A percentile compares a stretch with the other conserved stretches of the same genome.
Conservation (phyloP, 1,284 basidiomycete genomes). For the Lentinula novae-zelandiae region DNA sequence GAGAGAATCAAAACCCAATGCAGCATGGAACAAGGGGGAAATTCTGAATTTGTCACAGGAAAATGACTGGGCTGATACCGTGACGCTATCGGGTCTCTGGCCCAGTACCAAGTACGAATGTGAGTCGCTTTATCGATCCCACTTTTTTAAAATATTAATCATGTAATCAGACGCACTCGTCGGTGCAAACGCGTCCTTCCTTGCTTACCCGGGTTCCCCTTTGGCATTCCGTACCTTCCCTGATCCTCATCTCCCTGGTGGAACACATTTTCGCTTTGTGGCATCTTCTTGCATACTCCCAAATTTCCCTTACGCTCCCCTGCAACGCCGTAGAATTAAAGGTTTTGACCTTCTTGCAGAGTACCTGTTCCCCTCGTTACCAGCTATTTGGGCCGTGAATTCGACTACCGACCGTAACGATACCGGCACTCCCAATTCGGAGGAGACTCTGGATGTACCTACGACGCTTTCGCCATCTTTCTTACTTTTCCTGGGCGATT, state of each 20-base stretch:
- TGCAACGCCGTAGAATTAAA: constrained; percentile 49
- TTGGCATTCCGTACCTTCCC: constrained; percentile 67
- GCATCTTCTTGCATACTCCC: constrained; percentile 60
- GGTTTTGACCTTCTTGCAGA: constrained; percentile 68
- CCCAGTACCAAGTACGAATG: constrained; percentile 75
- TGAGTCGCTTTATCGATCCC: constrained; percentile 28
- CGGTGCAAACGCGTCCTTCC: constrained; percentile 35
- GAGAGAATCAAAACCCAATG: constrained; percentile 31
- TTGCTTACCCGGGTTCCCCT: constrained; percentile 50
- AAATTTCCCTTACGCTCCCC: constrained; percentile 64
- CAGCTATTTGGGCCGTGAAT: not conserved
- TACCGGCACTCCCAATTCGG: constrained; percentile 24
- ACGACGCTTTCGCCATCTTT: constrained; percentile 29
- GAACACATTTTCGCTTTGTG: constrained; percentile 62
- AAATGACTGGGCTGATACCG: constrained; percentile 65
- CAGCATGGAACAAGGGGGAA: constrained; percentile 54
- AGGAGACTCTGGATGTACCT: constrained; percentile 16
- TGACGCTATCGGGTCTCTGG: constrained; percentile 58
- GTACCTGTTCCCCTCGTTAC: constrained; percentile 36
- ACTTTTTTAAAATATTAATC: constrained; percentile 11
- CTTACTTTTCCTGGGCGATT: constrained; percentile 66
- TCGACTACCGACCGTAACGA: not conserved
- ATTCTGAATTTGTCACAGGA: constrained; percentile 38
- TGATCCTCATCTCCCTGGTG: constrained; percentile 51
- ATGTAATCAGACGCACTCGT: constrained; percentile 47